These are phyloP conservation scores for Curvularia spicifera DNA, from an alignment of 2,329 filamentous ascomycete genomes.

Conservation along the genomic window DNA sequence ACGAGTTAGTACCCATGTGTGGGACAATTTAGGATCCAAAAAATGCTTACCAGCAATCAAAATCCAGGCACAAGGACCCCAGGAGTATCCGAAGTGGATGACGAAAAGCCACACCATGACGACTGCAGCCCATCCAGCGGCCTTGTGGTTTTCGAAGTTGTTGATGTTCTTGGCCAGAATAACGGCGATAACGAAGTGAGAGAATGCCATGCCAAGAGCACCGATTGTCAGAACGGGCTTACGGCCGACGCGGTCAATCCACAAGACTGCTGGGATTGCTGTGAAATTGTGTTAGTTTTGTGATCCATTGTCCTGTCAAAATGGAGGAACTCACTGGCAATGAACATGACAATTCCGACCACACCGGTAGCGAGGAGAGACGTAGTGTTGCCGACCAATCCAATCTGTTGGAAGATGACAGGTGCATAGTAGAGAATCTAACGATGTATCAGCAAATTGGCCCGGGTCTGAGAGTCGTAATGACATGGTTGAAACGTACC, in stretches of 20 bases:
- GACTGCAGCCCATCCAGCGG: constrained; percentile 73
- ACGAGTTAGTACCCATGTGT: not conserved
- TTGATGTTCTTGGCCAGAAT: constrained; percentile 69
- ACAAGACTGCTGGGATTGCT: constrained; percentile 66
- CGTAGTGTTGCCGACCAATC: constrained; percentile 54
- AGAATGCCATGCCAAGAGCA: constrained; percentile 72
- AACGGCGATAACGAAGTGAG: constrained; percentile 73
- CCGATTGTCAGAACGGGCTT: constrained; percentile 68
- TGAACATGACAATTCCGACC: constrained; percentile 73
- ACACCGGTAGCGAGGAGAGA: constrained; percentile 73
- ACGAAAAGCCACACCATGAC: constrained; percentile 77
- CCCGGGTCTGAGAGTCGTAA: not conserved
- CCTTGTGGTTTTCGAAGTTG: constrained; percentile 61
- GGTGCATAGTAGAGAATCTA: constrained; percentile 57
- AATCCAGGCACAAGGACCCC: constrained; percentile 78
- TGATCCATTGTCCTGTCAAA: not conserved
- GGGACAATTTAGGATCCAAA: too few species aligned
- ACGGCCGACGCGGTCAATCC: constrained; percentile 69
- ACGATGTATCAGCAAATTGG: constrained; percentile 40
- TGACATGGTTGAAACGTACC: constrained; percentile 25
- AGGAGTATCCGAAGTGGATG: constrained; percentile 76
- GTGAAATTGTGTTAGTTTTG: not conserved
- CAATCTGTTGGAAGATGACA: constrained; percentile 57
- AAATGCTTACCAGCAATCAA: constrained; percentile 59
- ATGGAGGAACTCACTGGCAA: constrained; percentile 49